A percentile compares a stretch with the other conserved stretches of the same genome.
phyloP scores from a whole-genome alignment of 495 filamentous ascomycete genomes.

The Terfezia claveryi region DNA sequence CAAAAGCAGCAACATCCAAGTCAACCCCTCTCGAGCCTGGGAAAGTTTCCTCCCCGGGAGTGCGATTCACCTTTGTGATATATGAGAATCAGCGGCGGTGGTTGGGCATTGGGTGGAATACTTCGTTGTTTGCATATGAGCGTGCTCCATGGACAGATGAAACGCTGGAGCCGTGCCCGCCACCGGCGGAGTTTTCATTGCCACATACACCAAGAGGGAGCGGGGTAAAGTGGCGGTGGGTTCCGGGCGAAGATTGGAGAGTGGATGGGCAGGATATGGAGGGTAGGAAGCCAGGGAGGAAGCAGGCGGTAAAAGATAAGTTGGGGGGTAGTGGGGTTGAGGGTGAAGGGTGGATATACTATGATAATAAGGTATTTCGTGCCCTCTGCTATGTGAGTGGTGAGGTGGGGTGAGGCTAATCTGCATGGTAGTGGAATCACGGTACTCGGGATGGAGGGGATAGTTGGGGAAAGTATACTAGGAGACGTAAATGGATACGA shows the following conservation, averaged over 20 bases:
- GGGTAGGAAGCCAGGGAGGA: conserved; percentile 20
- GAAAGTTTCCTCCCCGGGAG: conserved; percentile 32
- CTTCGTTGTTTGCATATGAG: conserved; percentile 71
- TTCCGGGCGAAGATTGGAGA: conserved; percentile 58
- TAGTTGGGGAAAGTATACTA: conserved; percentile 87
- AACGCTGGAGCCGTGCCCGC: conserved; percentile 56
- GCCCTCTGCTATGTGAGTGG: not conserved
- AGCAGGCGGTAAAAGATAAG: conserved; percentile 22
- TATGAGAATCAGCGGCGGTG: conserved; percentile 94
- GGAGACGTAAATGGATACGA: conserved; percentile 83
- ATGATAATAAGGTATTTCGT: conserved; percentile 68
- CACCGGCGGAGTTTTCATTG: conserved; percentile 63
- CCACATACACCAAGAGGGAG: conserved; percentile 62
- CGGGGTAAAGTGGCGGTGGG: conserved; percentile 75
- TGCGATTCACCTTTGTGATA: conserved; percentile 86
- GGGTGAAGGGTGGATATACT: conserved; percentile 81
- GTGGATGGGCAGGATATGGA: conserved; percentile 53
- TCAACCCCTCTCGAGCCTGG: conserved; percentile 7
- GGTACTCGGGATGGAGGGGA: conserved; percentile 60
- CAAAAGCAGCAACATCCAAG: not conserved
- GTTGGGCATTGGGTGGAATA: conserved; percentile 89
- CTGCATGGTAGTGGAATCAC: conserved; percentile 53
- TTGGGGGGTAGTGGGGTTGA: conserved; percentile 25
- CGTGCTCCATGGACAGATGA: conserved; percentile 87
- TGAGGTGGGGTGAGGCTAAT: conserved; percentile 3